These are phyloP conservation scores for Flaveria sonorensis DNA, from an alignment of 129 eudicot species.

Conservation along the genomic window DNA sequence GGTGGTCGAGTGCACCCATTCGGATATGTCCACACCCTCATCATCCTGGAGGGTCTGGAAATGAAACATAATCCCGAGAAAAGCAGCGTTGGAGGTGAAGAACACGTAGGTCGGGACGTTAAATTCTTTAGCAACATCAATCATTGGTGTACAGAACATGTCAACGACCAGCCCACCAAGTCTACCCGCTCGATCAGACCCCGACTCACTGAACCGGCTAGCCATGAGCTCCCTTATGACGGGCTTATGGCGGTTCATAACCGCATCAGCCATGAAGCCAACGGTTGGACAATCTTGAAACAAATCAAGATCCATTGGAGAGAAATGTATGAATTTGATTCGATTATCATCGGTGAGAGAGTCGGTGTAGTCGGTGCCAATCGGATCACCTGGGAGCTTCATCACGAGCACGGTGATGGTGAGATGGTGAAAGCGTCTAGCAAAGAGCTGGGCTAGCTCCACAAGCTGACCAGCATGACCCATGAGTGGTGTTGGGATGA, in stretches of 20 bases:
- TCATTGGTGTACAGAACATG: conserved; percentile 63
- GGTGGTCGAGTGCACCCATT: conserved; percentile 13
- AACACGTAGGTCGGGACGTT: conserved; percentile 45
- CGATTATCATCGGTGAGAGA: conserved; percentile 22
- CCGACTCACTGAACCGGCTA: not conserved
- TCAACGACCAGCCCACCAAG: conserved; percentile 48
- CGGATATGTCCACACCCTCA: conserved; percentile 33
- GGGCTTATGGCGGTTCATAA: conserved; percentile 41
- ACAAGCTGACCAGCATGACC: conserved; percentile 24
- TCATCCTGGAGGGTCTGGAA: conserved; percentile 41
- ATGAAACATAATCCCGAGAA: conserved; percentile 48
- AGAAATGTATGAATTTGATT: conserved; percentile 44
- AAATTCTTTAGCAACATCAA: conserved; percentile 55
- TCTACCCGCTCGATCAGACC: not conserved
- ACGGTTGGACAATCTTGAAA: conserved; percentile 30
- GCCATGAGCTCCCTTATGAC: conserved; percentile 34
- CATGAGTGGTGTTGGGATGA: conserved; percentile 32
- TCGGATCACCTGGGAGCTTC: conserved; percentile 45
- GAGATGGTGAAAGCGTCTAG: conserved; percentile 22
- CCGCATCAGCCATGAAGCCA: conserved; percentile 30
- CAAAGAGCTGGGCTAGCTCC: conserved; percentile 36
- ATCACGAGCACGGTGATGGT: conserved; percentile 45
- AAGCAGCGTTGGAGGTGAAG: conserved; percentile 47
- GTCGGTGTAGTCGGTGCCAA: conserved; percentile 31
- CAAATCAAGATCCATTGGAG: conserved; percentile 28